Evolutionary conservation across 176 grass and related monocot species (phyloP), one percentile per base, ranked within the genome.

Genomic region (Ensete glaucum): DNA sequence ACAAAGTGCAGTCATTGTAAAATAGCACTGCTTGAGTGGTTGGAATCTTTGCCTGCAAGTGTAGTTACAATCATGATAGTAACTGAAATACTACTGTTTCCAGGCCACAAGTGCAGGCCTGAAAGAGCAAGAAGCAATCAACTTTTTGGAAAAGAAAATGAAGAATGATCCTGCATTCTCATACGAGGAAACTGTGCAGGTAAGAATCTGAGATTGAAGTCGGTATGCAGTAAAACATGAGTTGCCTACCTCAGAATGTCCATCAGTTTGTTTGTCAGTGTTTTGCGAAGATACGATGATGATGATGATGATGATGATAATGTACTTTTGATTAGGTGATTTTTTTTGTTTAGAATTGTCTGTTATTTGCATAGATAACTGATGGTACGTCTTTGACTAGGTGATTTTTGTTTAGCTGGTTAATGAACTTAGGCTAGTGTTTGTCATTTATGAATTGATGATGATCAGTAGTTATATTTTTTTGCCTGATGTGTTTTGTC

Each of bases 71-170:
- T 5, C 51, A 6, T 43, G 34, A 4, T 43, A 43, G 34, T 43
- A 43, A 43, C 3, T 43, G 34, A 43, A 43, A 43, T 43, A 6
- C 34, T 43, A 6, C 11, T 50, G 19, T 50, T 50, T 70, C 43
- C 17, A 70, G 67, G 67, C 67, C 78, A 99, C 96, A 29, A 99
- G 96, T 84, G 86, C 96, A 20, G 96, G 96, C 17, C 86, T 99
- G 68, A 99, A 99, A 67, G 96, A 99, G 81, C 96, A 91, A 82
- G 96, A 99, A 87, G 96, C 96, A 63, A 99, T 99, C 75, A 99
- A 99, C 84, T 99, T 99, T 83, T 84, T 99, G 71, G 96, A 99
- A 87, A 99, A 99, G 86, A 99, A 99, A 99, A 99, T 95, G 91
- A 99, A 99, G 84, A 92, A 91, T 71, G 85, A 89, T 29, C 91